Conservation (phyloP, 2,329 filamentous ascomycete genomes). For the Fusarium euwallaceae region DNA sequence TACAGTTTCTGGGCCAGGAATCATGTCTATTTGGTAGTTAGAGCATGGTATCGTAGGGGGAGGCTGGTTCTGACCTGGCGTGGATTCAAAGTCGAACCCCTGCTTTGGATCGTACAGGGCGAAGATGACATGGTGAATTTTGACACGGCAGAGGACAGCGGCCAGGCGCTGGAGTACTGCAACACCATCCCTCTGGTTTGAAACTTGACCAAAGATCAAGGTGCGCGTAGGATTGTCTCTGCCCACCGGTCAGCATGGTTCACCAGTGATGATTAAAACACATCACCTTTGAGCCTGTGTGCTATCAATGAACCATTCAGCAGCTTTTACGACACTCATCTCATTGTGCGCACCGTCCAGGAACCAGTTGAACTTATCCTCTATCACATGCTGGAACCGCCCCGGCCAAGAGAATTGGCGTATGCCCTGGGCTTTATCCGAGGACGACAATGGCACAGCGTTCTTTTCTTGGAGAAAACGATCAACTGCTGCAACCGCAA, state of each 20-base stretch:
- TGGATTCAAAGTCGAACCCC: not conserved
- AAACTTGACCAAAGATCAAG: not conserved
- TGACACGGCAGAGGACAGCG: not conserved
- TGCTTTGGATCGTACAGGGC: not conserved
- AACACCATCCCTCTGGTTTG: not conserved
- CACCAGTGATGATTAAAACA: too few relatives aligned
- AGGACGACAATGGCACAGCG: not conserved
- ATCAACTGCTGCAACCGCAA: not conserved
- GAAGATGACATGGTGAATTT: not conserved
- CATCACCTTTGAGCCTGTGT: not conserved
- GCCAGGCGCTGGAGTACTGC: not conserved
- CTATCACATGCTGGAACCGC: not conserved
- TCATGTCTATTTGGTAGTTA: not conserved
- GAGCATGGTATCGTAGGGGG: not conserved
- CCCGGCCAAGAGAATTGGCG: not conserved
- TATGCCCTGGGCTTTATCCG: not conserved
- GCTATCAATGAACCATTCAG: not conserved
- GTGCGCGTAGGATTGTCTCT: not conserved
- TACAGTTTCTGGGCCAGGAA: not conserved
- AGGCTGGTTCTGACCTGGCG: not conserved
- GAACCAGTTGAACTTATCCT: not conserved
- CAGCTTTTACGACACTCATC: not conserved
- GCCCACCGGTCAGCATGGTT: not conserved
- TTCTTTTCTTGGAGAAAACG: not conserved
- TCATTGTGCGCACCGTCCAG: not conserved